These are phyloP conservation scores for Xerocomellus chrysenteron DNA, from an alignment of 768 basidiomycete genomes.

Conservation along the genomic window DNA sequence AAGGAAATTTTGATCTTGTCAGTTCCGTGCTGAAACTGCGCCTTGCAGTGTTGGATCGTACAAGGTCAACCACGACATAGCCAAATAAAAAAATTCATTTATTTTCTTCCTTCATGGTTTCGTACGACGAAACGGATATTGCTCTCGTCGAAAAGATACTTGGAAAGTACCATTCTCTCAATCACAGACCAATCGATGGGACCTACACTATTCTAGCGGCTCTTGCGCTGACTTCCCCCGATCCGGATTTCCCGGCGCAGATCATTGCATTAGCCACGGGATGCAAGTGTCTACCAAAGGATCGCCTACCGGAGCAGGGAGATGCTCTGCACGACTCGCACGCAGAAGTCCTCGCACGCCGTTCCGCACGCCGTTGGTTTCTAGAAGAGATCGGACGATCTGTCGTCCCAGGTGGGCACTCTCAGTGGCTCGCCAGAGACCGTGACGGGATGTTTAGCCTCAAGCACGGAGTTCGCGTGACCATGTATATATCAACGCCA, in stretches of 20 bases:
- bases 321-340: constrained; percentile 88
- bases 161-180: constrained; percentile 43
- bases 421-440: constrained; percentile 48
- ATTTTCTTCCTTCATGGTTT: neutral
- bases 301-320: constrained; percentile 60
- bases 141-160: constrained; percentile 40
- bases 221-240: constrained; percentile 46
- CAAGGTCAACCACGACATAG: too few relatives aligned
- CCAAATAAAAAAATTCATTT: too few relatives aligned
- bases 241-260: constrained; percentile 35
- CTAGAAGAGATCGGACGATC: constrained; percentile 57
- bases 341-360: constrained; percentile 87
- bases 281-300: constrained; percentile 77
- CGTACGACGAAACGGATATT: constrained; percentile 14
- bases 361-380: constrained; percentile 78
- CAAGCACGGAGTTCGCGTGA: constrained; percentile 46
- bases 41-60: too few relatives aligned
- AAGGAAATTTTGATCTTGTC: too few relatives aligned
- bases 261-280: constrained; percentile 77
- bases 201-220: constrained; percentile 67
- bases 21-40: too few relatives aligned
- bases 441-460: constrained; percentile 45
- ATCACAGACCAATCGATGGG: constrained; percentile 49
- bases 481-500: constrained; percentile 76
- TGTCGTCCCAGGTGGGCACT: constrained; percentile 29